Conservation (phyloP, 805 yeast species). For the Priceomyces melissophilus region DNA sequence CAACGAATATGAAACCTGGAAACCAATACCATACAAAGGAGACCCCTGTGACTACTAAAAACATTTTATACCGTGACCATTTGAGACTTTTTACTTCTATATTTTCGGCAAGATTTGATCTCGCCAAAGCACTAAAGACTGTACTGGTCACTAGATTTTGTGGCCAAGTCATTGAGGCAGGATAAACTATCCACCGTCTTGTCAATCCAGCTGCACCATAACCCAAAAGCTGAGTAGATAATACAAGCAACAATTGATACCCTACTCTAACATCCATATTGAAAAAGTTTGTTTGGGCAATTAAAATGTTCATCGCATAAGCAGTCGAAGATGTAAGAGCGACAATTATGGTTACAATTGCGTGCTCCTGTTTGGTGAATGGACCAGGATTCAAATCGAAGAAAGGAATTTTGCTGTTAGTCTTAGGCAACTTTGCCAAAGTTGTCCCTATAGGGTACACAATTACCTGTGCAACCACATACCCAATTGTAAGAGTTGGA, state of each 20-base stretch:
- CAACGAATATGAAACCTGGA: conserved; percentile 59
- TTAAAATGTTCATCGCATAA: conserved; percentile 6
- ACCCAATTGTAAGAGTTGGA: conserved; percentile 21
- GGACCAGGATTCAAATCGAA: conserved; percentile 20
- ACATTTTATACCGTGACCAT: conserved; percentile 56
- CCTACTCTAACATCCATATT: conserved; percentile 9
- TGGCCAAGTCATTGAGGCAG: conserved; percentile 71
- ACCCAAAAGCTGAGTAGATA: conserved; percentile 6
- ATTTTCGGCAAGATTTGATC: conserved; percentile 52
- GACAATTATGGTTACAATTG: conserved; percentile 9
- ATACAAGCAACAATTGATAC: conserved; percentile 8
- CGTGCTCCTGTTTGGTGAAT: conserved; percentile 18
- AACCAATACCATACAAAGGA: conserved; percentile 58
- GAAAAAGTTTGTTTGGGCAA: conserved; percentile 10
- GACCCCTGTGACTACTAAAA: conserved; percentile 46
- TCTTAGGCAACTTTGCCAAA: conserved; percentile 12
- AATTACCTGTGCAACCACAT: conserved; percentile 22
- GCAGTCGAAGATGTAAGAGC: conserved; percentile 5
- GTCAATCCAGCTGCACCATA: conserved; percentile 41
- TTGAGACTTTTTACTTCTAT: conserved; percentile 44
- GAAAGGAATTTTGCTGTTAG: conserved; percentile 17
- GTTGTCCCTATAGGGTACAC: conserved; percentile 20
- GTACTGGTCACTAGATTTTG: conserved; percentile 48
- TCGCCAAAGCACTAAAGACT: conserved; percentile 45
- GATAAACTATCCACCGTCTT: conserved; percentile 56